phyloP scores from a whole-genome alignment of 2,329 filamentous ascomycete genomes.

The Trichoderma guizhouense region DNA sequence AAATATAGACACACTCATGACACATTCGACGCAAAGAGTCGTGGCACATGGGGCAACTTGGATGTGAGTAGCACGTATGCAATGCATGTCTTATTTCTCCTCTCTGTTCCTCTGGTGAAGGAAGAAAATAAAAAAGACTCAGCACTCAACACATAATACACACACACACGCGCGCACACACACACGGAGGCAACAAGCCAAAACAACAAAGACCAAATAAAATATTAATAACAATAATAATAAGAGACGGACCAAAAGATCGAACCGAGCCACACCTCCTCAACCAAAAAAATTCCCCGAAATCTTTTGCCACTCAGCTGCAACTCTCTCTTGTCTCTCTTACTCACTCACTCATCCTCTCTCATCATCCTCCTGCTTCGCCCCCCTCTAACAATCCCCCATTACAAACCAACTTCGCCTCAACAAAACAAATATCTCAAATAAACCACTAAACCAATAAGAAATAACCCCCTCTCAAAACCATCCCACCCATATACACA shows the following conservation, averaged over 20 bases:
- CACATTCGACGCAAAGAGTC: background rate
- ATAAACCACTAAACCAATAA: background rate
- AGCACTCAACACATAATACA: background rate
- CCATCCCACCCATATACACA: background rate
- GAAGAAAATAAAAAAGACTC: background rate
- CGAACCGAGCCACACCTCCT: background rate
- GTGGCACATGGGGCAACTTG: background rate
- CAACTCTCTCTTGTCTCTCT: background rate
- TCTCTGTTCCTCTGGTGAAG: background rate
- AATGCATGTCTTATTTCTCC: constrained; percentile 14
- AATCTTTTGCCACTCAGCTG: background rate
- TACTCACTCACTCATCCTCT: background rate
- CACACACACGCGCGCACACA: background rate
- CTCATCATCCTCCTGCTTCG: background rate
- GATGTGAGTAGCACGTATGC: background rate
- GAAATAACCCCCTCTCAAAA: background rate
- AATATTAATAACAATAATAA: background rate
- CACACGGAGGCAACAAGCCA: background rate
- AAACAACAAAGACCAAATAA: background rate
- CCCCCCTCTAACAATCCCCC: background rate
- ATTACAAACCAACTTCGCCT: background rate
- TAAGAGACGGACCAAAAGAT: background rate
- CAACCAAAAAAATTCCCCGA: background rate
- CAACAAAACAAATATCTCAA: background rate
- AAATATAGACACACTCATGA: background rate